Evolutionary conservation across 495 filamentous ascomycete species (phyloP), one percentile per base, ranked within the genome.

Genomic region (Thozetella sp.): DNA sequence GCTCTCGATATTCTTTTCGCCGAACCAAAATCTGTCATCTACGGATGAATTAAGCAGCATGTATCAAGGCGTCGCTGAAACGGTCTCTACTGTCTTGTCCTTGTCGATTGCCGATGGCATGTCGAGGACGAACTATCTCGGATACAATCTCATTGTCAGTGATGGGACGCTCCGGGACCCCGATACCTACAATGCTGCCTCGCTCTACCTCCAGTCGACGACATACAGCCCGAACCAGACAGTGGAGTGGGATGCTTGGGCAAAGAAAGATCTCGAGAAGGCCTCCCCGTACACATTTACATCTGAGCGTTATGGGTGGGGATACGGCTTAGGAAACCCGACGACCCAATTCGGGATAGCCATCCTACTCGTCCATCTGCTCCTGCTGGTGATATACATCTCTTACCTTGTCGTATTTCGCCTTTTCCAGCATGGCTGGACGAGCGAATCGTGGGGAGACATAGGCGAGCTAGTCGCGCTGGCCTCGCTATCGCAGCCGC

Each of bases 401-500:
- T 10, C 2, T 30, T 58, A 58, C 50, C 25, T 34, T 4, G 43
- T 58, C 22, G 12, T 53, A 0, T 58, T 58, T 46, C 53, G 56
- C 30, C 26, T 13, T 0, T 51, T 48, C 26, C 30, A 30, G 23
- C 17, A 22, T 23, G 56, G 56, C 26, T 58, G 56, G 56, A 52
- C 27, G 19, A 58, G 56, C 22, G 25, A 40, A 1, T 1, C 48
- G 10, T 58, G 56, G 56, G 56, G 43, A 3, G 43, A 48, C 26
- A 22, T 58, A n/a, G 56, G 56, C 46, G 56, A 58, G 26, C 22
- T 58, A 17, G 10, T 58, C 13, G 56, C 56, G 3, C 20, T 58
- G 48, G 56, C 56, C 2, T 23, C 40, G 6, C 3, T 43, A 12
- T 58, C 56, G 22, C 43, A 30, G 9, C 25, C 56, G 2, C 48